phyloP scores from a whole-genome alignment of 1,139 yeast genomes.

The Protomyces pachydermus region DNA sequence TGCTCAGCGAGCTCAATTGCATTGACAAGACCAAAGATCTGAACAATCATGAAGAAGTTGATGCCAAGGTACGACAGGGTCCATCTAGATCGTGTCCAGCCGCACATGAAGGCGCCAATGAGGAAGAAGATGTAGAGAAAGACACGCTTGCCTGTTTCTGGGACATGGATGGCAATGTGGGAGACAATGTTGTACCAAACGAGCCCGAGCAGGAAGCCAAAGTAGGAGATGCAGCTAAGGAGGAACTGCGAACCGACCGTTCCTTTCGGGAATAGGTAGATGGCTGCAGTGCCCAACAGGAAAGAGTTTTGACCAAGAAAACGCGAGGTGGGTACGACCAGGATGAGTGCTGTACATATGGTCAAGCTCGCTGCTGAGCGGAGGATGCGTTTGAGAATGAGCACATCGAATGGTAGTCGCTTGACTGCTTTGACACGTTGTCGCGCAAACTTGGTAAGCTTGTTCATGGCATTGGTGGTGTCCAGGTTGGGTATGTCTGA shows the following conservation, averaged over 20 bases:
- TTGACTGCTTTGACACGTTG: background rate
- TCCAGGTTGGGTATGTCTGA: background rate
- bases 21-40: constrained; percentile 8
- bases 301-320: constrained; percentile 5
- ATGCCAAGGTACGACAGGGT: constrained; percentile 8
- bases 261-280: constrained; percentile 4
- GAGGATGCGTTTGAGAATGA: constrained; percentile 3
- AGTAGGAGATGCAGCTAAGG: background rate
- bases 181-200: constrained; percentile 7
- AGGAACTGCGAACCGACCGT: constrained; percentile 10
- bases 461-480: background rate
- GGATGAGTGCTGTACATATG: background rate
- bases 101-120: constrained; percentile 9
- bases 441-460: background rate
- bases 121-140: background rate
- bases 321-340: background rate
- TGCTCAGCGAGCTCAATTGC: constrained; percentile 5
- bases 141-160: constrained; percentile 3
- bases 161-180: constrained; percentile 4
- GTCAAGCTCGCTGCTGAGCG: background rate
- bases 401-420: background rate
- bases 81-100: constrained; percentile 1
- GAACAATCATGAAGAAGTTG: constrained; percentile 10
- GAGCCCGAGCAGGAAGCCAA: constrained; percentile 5
- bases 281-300: constrained; percentile 8